These are phyloP conservation scores for Mycena venus DNA, from an alignment of 768 basidiomycete genomes.

Conservation along the genomic window DNA sequence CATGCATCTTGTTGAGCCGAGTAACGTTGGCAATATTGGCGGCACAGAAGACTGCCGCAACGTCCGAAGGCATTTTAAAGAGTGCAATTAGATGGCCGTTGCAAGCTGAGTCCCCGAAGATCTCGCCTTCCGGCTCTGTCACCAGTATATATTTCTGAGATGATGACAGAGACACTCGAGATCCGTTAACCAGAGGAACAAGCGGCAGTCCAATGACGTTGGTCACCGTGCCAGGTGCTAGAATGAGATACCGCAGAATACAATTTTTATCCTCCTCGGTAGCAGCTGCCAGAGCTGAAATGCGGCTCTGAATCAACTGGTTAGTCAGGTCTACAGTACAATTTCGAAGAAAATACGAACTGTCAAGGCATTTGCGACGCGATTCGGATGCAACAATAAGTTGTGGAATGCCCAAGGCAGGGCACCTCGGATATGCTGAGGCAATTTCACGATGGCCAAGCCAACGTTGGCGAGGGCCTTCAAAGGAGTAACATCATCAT, in stretches of 20 bases:
- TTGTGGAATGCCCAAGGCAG: background rate
- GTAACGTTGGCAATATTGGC: conserved; percentile 8
- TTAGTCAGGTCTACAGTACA: background rate
- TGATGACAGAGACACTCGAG: conserved; percentile 19
- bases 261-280: conserved; percentile 20
- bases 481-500: conserved; percentile 4
- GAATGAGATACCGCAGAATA: conserved; percentile 33
- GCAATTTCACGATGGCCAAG: conserved; percentile 18
- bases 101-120: conserved; percentile 25
- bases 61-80: conserved; percentile 1
- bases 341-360: conserved; percentile 5
- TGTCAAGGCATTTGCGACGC: conserved; percentile 9
- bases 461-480: conserved; percentile 21
- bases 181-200: conserved; percentile 24
- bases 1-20: conserved; percentile 16
- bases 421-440: background rate
- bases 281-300: background rate
- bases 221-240: conserved; percentile 4
- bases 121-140: conserved; percentile 18
- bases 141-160: conserved; percentile 15
- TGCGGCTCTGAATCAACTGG: background rate
- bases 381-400: conserved; percentile 8
- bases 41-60: background rate
- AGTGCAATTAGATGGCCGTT: conserved; percentile 29
- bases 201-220: conserved; percentile 31